Evolutionary conservation across 1,284 basidiomycete species (phyloP), one percentile per base, ranked within the genome.

Genomic region (Gastroboletus turbinatus): DNA sequence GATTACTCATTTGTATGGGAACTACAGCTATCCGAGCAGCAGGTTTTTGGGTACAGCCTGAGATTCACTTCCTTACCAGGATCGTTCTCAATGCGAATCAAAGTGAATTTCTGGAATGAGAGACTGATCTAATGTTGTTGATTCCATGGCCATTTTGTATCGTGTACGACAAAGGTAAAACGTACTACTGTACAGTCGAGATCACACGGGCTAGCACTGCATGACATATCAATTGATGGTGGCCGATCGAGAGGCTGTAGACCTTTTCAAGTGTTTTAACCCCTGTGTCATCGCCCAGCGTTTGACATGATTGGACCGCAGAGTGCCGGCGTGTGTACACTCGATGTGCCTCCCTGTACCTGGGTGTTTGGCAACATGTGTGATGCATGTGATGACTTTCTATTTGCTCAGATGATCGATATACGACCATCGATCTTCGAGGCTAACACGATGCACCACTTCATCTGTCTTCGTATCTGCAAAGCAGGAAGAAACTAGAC

Each of bases 11-110:
- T 32, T 40, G 39, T 39, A 27, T 39, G 27, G 23, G 43, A 43
- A 46, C 4, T 49, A 19, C 21, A 75, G 72, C 71, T 42, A 62
- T 75, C 3, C 62, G 61, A 19, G 72, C 63, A 29, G 71, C 73
- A 46, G 67, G 64, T 1, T 66, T 75, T 46, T 58, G n/a, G n/a
- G n/a, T n/a, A n/a, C n/a, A n/a, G n/a, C n/a, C n/a, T n/a, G n/a
- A 72, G 25, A 68, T 76, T 40, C 66, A 72, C 5, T 76, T 74
- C 59, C 71, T 72, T 40, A 70, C 71, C 5, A 65, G 62, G 46
- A 60, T 76, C 13, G 68, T 76, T 54, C 56, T 77, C 25, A 73
- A 75, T 47, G 61, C 66, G 14, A 73, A 77, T 48, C 65, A 68
- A 36, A 60, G 59, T 19, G 33, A 60, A 17, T 53, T 60, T 46